Percentiles rank a stretch among this genome's conserved stretches.
Evolutionary conservation across 1,284 basidiomycete genomes (phyloP).

Genomic region (Moesziomyces sp.): DNA sequence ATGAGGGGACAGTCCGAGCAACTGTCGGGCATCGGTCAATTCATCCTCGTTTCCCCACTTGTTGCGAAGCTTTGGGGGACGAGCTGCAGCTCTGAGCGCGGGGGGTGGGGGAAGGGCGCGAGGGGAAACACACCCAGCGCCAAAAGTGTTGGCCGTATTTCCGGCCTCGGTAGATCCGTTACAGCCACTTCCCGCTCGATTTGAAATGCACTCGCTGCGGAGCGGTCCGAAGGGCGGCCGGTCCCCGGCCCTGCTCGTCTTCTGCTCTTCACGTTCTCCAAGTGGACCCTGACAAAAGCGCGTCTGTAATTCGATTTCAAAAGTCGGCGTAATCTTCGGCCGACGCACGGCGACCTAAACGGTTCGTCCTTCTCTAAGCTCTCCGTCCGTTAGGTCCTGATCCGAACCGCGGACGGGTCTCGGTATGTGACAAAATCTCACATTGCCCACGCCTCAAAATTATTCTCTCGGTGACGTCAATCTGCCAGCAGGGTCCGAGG

Average conservation of each 20-base stretch:
- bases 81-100: slow-evolving; percentile 1
- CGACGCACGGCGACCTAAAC: slow-evolving; percentile 2
- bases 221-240: slow-evolving; percentile 9
- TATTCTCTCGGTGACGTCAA: no score
- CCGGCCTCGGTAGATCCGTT: not conserved
- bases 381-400: not conserved
- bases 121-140: not conserved
- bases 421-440: no score
- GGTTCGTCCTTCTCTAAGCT: not conserved
- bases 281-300: slow-evolving; percentile 10
- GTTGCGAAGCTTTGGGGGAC: not conserved
- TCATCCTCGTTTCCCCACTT: slow-evolving; percentile 1
- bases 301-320: no score
- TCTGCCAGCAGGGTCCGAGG: no score
- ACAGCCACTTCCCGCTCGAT: not conserved
- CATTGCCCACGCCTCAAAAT: no score
- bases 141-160: no score
- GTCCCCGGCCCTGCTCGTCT: not conserved
- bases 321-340: slow-evolving; percentile 3
- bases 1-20: no score
- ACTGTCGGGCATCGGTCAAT: not conserved
- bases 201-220: slow-evolving; percentile 5
- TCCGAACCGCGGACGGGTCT: no score
- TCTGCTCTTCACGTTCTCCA: no score
- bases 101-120: not conserved